phyloP scores from a whole-genome alignment of 768 basidiomycete species.

The Russula compacta region DNA sequence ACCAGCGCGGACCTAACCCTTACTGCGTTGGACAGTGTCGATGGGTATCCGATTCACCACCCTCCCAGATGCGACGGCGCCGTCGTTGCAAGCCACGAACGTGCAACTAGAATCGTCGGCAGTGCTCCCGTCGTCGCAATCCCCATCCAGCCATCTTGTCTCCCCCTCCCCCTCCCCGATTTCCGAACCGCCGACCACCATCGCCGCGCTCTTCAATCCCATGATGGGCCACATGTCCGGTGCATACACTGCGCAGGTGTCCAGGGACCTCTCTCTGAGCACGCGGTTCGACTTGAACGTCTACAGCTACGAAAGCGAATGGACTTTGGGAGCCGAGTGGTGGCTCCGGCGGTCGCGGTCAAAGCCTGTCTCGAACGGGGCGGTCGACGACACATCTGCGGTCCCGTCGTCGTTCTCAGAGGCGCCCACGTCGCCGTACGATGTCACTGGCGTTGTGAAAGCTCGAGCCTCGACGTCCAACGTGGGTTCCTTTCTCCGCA shows the following conservation, averaged over 20 bases:
- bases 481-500: slow-evolving; percentile 36
- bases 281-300: slow-evolving; percentile 94
- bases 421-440: slow-evolving; percentile 20
- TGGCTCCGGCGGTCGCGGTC: slow-evolving; percentile 64
- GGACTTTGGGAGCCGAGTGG: slow-evolving; percentile 94
- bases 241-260: slow-evolving; percentile 85
- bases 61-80: slow-evolving; percentile 66
- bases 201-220: slow-evolving; percentile 91
- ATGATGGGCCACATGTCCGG: slow-evolving; percentile 91
- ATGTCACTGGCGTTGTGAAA: slow-evolving; percentile 79
- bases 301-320: slow-evolving; percentile 94
- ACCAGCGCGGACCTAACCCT: neutral
- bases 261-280: slow-evolving; percentile 75
- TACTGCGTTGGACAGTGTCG: slow-evolving; percentile 48
- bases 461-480: slow-evolving; percentile 83
- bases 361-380: slow-evolving; percentile 21
- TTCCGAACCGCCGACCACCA: slow-evolving; percentile 84
- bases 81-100: slow-evolving; percentile 47
- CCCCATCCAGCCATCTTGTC: slow-evolving; percentile 26
- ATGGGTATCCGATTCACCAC: slow-evolving; percentile 94
- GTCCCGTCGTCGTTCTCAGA: slow-evolving; percentile 21
- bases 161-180: slow-evolving; percentile 25
- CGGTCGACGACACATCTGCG: slow-evolving; percentile 24
- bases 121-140: slow-evolving; percentile 23
- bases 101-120: slow-evolving; percentile 32